Percentiles rank a stretch among this genome's conserved stretches.
Conservation (phyloP, 2,329 filamentous ascomycete species). For the Gyromitra esculenta region DNA sequence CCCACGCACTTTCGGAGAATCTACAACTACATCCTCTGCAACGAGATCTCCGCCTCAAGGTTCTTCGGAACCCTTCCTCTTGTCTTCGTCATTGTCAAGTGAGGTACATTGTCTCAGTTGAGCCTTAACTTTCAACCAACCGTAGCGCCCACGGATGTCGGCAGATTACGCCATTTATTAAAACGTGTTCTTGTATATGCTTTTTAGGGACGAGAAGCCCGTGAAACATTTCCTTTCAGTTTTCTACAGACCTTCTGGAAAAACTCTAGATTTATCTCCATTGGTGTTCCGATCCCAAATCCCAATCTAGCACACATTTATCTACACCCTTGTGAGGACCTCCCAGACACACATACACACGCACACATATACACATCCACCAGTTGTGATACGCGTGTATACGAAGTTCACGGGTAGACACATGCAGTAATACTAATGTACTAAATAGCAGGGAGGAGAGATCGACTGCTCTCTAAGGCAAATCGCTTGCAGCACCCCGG, state of each 20-base stretch:
- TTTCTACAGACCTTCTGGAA: conserved; percentile 42
- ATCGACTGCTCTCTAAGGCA: neutral
- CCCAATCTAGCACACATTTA: neutral
- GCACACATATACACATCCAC: neutral
- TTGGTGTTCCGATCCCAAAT: conserved; percentile 1
- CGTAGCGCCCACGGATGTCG: conserved; percentile 36
- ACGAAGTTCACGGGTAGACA: neutral
- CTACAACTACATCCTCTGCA: neutral
- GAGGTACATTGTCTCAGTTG: conserved; percentile 37
- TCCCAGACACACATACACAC: too few species aligned
- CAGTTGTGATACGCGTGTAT: neutral
- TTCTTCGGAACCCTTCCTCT: neutral
- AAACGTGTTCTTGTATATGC: conserved; percentile 21
- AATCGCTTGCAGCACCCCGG: neutral
- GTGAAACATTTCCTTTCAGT: conserved; percentile 31
- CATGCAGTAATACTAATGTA: neutral
- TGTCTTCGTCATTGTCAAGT: neutral
- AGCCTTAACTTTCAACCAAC: conserved; percentile 12
- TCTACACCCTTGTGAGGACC: neutral
- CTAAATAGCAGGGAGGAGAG: neutral
- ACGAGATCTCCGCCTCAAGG: neutral
- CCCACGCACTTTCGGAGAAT: conserved; percentile 10
- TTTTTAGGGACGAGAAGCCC: conserved; percentile 4
- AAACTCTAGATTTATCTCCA: conserved; percentile 3
- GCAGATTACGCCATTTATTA: conserved; percentile 44